Evolutionary conservation across 768 basidiomycete genomes (phyloP), one percentile per base, ranked within the genome.

Genomic region (Lactarius akahatsu): DNA sequence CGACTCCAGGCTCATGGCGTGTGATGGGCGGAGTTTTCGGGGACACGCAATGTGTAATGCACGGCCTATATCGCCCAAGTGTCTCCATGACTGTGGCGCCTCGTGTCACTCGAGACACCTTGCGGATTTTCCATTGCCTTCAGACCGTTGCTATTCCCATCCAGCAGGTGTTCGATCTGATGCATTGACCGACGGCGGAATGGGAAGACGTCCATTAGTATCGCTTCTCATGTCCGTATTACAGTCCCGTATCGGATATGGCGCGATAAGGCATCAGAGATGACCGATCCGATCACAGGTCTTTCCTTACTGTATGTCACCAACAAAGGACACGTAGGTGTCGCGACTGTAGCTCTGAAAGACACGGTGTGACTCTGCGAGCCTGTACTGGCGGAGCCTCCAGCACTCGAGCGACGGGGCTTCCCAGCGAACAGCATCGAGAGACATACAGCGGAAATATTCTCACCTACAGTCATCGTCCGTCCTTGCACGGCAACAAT

Each of bases 161-260:
- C 32, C 54, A 34, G 8, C 55, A n/a, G 55, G 55, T 56, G 28
- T 34, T 34, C 55, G 32, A 56, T 56, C 32, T 56, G 54, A 56
- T 56, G 28, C 28, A 20, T 8, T 32, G 2, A 10, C 54, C 30
- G 32, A 18, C 55, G 55, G 16, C 55, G 55, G 30, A 56, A 20
- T 20, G 54, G 9, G 30, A 56, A 56, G 54, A 32, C 54, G 30
- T 7, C 28, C 7, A 32, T 32, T 56, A 4, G 38, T 20, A 56
- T 8, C 55, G 32, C 55, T 56, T 56, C 55, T 56, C 55, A 56
- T 30, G 20, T 34, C 28, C 55, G 20, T 7, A 9, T 32, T 56
- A 4, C 55, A 30, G 55, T 56, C 54, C 54, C 26, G 18, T 56
- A 20, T 56, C 32, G 16, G 26, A 50, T 13, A 50, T 50, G n/a